A percentile compares a stretch with the other conserved stretches of the same genome.
Evolutionary conservation across 495 filamentous ascomycete species (phyloP).

Genomic region (Tuber aestivum): DNA sequence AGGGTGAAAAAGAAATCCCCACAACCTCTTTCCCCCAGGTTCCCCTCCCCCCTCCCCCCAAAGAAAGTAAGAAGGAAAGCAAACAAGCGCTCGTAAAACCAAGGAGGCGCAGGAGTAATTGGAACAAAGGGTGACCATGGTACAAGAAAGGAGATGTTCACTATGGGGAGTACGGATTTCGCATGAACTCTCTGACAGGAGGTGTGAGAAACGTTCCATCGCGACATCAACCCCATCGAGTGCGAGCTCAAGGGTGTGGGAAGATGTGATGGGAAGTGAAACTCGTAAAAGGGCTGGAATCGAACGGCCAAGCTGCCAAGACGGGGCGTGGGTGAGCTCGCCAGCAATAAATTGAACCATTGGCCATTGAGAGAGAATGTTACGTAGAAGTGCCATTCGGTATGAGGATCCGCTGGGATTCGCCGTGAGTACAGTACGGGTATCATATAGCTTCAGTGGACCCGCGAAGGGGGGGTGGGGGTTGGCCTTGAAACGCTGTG

Average conservation of each 20-base stretch:
- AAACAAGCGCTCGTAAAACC: slow-evolving; percentile 1
- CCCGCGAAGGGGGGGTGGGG: neutral
- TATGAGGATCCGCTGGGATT: neutral
- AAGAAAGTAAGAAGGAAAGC: neutral
- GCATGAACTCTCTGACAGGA: neutral
- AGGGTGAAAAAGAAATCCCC: neutral
- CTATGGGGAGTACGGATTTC: neutral
- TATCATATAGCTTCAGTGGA: neutral
- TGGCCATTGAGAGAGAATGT: neutral
- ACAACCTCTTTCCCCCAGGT: neutral
- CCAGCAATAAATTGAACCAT: neutral
- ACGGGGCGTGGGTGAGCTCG: neutral
- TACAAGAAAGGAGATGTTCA: neutral
- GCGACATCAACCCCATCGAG: neutral
- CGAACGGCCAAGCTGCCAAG: neutral
- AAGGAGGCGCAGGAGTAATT: neutral
- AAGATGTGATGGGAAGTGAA: slow-evolving; percentile 3
- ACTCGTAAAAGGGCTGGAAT: neutral
- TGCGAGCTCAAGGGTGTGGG: neutral
- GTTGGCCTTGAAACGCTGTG: neutral
- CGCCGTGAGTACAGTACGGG: neutral
- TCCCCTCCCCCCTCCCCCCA: too few relatives aligned
- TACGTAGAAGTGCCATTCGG: neutral
- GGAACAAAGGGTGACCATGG: neutral
- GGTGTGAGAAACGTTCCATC: neutral